Evolutionary conservation across 2,329 filamentous ascomycete species (phyloP), one percentile per base, ranked within the genome.

Genomic region (Penicillium sp.): DNA sequence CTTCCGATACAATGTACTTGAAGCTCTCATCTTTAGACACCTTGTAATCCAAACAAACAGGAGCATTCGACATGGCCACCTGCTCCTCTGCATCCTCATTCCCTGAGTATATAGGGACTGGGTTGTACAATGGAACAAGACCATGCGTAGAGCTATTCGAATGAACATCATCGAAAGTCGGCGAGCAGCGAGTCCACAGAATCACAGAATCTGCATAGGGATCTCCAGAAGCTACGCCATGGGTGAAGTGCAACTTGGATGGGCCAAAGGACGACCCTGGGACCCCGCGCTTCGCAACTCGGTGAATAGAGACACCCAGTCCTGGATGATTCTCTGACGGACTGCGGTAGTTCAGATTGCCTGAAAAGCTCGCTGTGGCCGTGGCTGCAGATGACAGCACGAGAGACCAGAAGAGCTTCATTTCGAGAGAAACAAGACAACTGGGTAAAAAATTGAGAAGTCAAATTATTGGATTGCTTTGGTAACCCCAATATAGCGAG

Each of bases 21-120:
- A 81, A 74, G n/a, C 73, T 68, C 43, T 77, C 65, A 58, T 80
- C 78, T 17, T 72, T 71, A 12, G 78, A 77, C 15, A 90, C 80
- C 51, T 80, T 81, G 77, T 84, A 91, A 29, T 85, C 78, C 0
- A 90, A 79, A 60, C 88, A 91, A 26, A 90, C 78, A 0, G 87
- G 85, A 6, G 83, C 76, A 51, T 78, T 83, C 13, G 80, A 84
- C 3, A 78, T 70, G 63, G 55, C 83, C 73, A 59, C 81, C 79
- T 75, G 46, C 78, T 78, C 32, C 70, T 83, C 27, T 12, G 27
- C 41, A 15, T 44, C 17, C 32, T 44, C 27, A 32, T 44, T 17
- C 27, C 41, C 13, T 44, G 41, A 33, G 27, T 44, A 44, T 33
- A 44, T 44, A 15, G 41, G 41, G 18, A 44, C 41, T 33, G 41